Evolutionary conservation across 306 rosid species (phyloP).

Genomic region (Glycine tomentella): DNA sequence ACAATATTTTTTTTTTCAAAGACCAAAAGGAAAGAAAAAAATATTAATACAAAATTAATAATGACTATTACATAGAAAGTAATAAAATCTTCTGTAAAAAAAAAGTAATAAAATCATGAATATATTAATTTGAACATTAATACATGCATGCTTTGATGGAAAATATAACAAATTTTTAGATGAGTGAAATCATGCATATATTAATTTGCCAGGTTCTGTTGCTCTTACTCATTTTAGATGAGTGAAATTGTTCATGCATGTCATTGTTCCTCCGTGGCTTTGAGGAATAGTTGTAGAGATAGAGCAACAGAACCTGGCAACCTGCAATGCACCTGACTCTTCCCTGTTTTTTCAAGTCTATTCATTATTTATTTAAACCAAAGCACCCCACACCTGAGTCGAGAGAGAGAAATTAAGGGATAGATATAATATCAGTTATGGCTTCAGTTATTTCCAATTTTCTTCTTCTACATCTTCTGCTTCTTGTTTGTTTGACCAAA

Average conservation of each 20-base stretch:
- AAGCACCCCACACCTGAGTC: neutral
- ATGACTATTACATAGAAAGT: too few relatives aligned
- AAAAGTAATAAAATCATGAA: too few relatives aligned
- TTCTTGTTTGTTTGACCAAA: neutral
- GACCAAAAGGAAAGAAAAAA: too few relatives aligned
- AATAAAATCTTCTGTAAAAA: too few relatives aligned
- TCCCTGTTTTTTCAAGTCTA: slow-evolving; percentile 25
- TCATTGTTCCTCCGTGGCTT: neutral
- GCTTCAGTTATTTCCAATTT: slow-evolving; percentile 3
- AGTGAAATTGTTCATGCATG: neutral
- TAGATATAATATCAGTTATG: slow-evolving; percentile 12
- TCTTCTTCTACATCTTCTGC: neutral
- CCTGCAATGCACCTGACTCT: slow-evolving; percentile 1
- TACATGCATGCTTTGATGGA: too few relatives aligned
- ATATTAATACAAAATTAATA: too few relatives aligned
- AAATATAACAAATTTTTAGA: too few relatives aligned
- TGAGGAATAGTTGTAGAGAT: neutral
- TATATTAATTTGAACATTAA: too few relatives aligned
- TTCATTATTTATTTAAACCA: slow-evolving; percentile 43
- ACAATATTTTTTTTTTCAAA: too few relatives aligned
- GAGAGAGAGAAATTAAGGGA: neutral
- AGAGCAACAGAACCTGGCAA: slow-evolving; percentile 30
- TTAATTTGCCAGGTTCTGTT: too few relatives aligned
- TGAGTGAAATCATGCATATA: too few relatives aligned
- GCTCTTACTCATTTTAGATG: too few relatives aligned